phyloP scores from a whole-genome alignment of 345 rosid species.

The Garcia nutans region DNA sequence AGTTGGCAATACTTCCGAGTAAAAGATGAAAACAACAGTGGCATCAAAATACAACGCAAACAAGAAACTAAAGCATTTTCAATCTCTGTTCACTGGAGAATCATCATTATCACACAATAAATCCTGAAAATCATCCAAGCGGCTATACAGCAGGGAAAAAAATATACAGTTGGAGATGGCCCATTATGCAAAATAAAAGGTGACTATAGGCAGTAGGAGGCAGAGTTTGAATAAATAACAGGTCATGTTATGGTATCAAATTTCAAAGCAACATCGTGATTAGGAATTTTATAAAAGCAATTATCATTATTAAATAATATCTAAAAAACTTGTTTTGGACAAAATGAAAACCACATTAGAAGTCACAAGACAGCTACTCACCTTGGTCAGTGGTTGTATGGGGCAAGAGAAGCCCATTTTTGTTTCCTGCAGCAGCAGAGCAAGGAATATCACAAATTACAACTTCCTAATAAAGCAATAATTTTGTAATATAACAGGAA shows the following conservation, averaged over 20 bases:
- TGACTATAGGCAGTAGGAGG: neutral
- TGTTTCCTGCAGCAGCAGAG: constrained; percentile 57
- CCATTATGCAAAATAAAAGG: neutral
- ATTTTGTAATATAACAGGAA: neutral
- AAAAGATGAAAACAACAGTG: neutral
- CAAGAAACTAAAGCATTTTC: neutral
- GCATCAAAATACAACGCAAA: neutral
- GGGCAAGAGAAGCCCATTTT: constrained; percentile 91
- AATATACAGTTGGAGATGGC: neutral
- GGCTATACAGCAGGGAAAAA: neutral
- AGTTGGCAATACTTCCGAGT: neutral
- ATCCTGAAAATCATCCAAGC: too few relatives aligned
- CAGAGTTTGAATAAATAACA: neutral
- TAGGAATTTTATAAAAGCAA: too few relatives aligned
- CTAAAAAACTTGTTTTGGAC: neutral
- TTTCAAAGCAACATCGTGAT: neutral
- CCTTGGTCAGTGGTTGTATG: constrained; percentile 98
- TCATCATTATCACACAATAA: neutral
- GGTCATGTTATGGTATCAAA: neutral
- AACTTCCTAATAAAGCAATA: neutral
- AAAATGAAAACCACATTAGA: neutral
- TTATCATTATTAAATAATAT: too few relatives aligned
- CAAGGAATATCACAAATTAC: neutral
- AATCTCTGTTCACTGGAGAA: neutral
- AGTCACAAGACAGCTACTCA: constrained; percentile 19